phyloP scores from a whole-genome alignment of 805 yeast species.

The Candida yuanshanica region DNA sequence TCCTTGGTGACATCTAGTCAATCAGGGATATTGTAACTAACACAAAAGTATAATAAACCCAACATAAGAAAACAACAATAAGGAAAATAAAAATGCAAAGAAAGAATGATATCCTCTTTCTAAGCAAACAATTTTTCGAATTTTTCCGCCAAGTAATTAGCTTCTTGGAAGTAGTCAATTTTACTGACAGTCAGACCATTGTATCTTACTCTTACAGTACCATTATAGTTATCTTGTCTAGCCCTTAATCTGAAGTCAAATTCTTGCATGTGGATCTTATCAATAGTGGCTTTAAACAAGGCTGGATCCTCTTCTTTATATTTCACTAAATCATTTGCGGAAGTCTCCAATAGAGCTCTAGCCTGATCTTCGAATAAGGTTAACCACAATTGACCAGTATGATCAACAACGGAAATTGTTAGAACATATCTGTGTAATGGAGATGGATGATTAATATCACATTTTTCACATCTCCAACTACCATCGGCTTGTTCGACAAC shows the following conservation, averaged over 20 bases:
- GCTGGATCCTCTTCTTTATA: conserved; percentile 42
- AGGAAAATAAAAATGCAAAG: background rate
- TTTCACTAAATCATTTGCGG: conserved; percentile 51
- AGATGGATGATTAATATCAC: conserved; percentile 60
- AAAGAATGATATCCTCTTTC: background rate
- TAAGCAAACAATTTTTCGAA: conserved; percentile 19
- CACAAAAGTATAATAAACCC: too few relatives aligned
- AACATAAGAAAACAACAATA: background rate
- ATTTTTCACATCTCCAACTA: conserved; percentile 90
- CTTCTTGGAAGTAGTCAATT: conserved; percentile 54
- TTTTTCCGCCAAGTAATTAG: conserved; percentile 45
- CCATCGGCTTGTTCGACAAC: conserved; percentile 69
- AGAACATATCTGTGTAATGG: conserved; percentile 81
- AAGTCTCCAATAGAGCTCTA: conserved; percentile 52
- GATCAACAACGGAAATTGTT: conserved; percentile 71
- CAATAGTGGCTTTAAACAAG: conserved; percentile 40
- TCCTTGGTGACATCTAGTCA: too few relatives aligned
- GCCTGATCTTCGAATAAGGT: conserved; percentile 88
- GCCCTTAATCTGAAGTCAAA: conserved; percentile 75
- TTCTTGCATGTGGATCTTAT: conserved; percentile 57
- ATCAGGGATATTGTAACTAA: too few relatives aligned
- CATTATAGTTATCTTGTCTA: conserved; percentile 78
- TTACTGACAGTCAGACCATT: conserved; percentile 50
- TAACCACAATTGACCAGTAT: conserved; percentile 79
- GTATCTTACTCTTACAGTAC: conserved; percentile 68